Base-by-base conservation (phyloP, 2,329 filamentous ascomycete genomes). In the Botrytis tulipae region DNA sequence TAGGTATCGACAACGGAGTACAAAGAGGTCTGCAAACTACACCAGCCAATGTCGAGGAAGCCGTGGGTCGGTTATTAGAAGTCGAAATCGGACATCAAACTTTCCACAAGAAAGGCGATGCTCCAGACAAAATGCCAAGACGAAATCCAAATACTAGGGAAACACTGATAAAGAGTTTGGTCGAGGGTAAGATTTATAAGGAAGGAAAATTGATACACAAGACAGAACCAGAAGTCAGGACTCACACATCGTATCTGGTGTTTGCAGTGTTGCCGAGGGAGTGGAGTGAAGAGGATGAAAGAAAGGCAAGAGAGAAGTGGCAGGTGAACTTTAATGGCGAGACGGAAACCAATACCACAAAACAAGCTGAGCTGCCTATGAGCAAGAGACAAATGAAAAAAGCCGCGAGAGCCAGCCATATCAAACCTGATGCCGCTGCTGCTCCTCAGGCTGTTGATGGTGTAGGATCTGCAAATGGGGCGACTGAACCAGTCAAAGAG, bases 191-290 rank as follows among this genome's bases (percentile, higher is more conserved):
- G 75, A 82, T 88, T 1, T 97, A 91, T 84, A 89, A 92, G 80
- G 89, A 95, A 75, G 96, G 96, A 1, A 88, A 89, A 42, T 80
- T 98, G 59, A 87, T 94, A 44, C 93, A 97, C 79, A 88, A 94
- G 37, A 90, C 93, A 0, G 96, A 99, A 83, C 85, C 90, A 0
- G 96, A 99, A 80, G 84, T 98, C 74, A 98, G 97, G 86, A 96
- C 93, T 12, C 96, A 99, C 83, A 99, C 96, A 0, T 96, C 93
- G n/a, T 99, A 99, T 82, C 87, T 99, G 7, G 92, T 97, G 7
- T 99, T 99, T 84, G 96, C 96, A 0, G 85, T 96, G 4, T 83
- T 99, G 74, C 95, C 96, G n/a, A 87, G 90, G 61, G 91, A 93
- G 75, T 99, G 96, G 96, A 91, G 86, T 0, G 91, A 89, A 51